Evolutionary conservation across 148 eudicot species (phyloP).

Genomic region (Pharnaceum exiguum): DNA sequence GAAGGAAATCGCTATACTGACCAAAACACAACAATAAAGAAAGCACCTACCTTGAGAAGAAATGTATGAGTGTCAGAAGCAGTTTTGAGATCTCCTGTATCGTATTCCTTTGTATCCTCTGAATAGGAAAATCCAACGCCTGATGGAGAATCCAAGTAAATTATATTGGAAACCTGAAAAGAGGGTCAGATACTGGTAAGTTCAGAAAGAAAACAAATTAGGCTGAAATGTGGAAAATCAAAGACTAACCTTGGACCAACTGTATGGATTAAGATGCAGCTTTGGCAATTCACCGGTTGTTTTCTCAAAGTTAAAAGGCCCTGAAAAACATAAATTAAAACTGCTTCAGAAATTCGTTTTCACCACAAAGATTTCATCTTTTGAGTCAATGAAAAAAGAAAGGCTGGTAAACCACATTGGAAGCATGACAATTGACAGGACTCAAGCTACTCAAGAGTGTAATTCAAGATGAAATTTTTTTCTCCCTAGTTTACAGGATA

Average conservation of each 20-base stretch:
- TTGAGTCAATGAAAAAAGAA: no score
- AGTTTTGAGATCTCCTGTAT: slow-evolving; percentile 72
- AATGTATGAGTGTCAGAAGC: slow-evolving; percentile 71
- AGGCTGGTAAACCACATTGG: no score
- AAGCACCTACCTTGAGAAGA: slow-evolving; percentile 78
- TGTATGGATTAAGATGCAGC: slow-evolving; percentile 78
- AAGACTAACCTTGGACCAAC: slow-evolving; percentile 99
- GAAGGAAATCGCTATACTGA: no score
- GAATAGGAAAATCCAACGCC: slow-evolving; percentile 89
- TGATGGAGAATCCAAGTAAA: slow-evolving; percentile 91
- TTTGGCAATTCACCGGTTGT: slow-evolving; percentile 53
- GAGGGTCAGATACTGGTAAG: no score
- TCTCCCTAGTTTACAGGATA: no score
- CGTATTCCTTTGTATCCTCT: slow-evolving; percentile 48
- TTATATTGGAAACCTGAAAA: slow-evolving; percentile 72
- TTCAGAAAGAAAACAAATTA: background rate
- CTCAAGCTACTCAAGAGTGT: no score
- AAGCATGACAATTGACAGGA: no score
- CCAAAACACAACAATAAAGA: no score
- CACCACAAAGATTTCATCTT: background rate
- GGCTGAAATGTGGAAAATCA: no score
- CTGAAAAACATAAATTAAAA: slow-evolving; percentile 26
- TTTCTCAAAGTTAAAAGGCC: slow-evolving; percentile 88
- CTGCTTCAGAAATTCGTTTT: background rate
- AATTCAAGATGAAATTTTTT: no score